Base-by-base conservation (phyloP, 768 basidiomycete species). In the Russula ochroleuca region DNA sequence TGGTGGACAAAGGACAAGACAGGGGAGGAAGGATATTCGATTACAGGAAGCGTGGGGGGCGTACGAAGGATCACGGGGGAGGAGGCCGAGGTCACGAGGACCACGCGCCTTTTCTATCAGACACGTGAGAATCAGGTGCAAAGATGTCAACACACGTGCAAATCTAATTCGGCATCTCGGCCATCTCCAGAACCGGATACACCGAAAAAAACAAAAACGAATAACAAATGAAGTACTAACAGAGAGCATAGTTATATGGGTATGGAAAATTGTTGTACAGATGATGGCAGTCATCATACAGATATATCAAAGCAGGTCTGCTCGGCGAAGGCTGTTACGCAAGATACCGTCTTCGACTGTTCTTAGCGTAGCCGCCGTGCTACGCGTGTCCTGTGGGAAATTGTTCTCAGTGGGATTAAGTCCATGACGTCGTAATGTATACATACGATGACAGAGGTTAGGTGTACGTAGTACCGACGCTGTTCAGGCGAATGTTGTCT, bases 391-490 rank as follows among this genome's bases (percentile, higher is more conserved):
- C 89, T 91, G 70, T 41, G 59, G 17, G 19, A 48, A 61, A 59
- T 59, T 14, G 63, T 60, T 61, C 59, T 59, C 28, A 64, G 50
- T 14, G 21, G 31, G 37, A 54, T 2, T 51, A 56, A 40, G 15
- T 23, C 58, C 40, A 49, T 33, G 38, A 41, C 35, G 61, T 40
- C 15, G 57, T 43, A 55, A 41, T 5, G 28, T 21, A 66, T 31
- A 79, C 87, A 74, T 71, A 91, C 89, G 66, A 91, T 83, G 55
- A 90, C 87, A 55, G 88, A 87, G 40, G 90, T 92, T 43, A 87
- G 78, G 76, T 90, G 86, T 57, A 85, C 79, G 68, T 84, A 87
- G 73, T 89, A 89, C 0, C 83, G 81, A 5, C 90, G 81, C 47
- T 82, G 80, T 28, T 81, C 78, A 14, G 87, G 85, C 1, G 89